Percentiles rank a stretch among this genome's conserved stretches.
Conservation (phyloP, 2,329 filamentous ascomycete species). For the Xylaria sp. region DNA sequence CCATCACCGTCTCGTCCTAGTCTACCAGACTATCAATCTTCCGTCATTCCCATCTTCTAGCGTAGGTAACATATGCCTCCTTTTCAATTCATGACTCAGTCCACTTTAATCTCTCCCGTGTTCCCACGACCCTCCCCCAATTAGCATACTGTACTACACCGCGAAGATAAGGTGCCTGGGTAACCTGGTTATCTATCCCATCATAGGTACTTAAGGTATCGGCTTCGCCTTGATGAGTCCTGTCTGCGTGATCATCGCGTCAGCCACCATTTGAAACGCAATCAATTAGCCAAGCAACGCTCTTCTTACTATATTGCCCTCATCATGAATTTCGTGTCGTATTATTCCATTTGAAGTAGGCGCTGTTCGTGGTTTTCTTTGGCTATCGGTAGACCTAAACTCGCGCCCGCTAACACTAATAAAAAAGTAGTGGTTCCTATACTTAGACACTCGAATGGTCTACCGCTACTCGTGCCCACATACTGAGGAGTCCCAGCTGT, state of each 20-base stretch:
- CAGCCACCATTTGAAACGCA: slow-evolving; percentile 39
- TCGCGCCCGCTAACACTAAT: slow-evolving; percentile 13
- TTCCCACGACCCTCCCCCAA: slow-evolving; percentile 9
- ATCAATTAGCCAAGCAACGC: slow-evolving; percentile 22
- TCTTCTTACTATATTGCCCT: slow-evolving; percentile 14
- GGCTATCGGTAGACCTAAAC: slow-evolving; percentile 11
- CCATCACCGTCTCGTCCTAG: not conserved
- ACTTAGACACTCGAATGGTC: slow-evolving; percentile 3
- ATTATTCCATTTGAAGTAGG: slow-evolving; percentile 15
- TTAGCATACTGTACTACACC: slow-evolving; percentile 11
- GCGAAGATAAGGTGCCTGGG: slow-evolving; percentile 11
- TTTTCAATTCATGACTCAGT: slow-evolving; percentile 29
- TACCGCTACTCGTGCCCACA: slow-evolving; percentile 1
- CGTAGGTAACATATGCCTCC: slow-evolving; percentile 27
- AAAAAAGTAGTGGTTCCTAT: slow-evolving; percentile 8
- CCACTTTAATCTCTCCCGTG: slow-evolving; percentile 28
- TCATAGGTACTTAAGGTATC: slow-evolving; percentile 25
- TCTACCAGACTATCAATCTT: slow-evolving; percentile 23
- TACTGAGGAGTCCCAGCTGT: not conserved
- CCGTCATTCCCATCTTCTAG: slow-evolving; percentile 27
- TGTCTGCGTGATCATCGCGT: slow-evolving; percentile 37
- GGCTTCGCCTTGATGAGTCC: slow-evolving; percentile 19
- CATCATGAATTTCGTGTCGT: slow-evolving; percentile 28
- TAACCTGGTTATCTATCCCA: slow-evolving; percentile 12
- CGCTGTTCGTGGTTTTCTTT: not conserved